Base-by-base conservation (phyloP, 352 stramenopile genomes). In the Phytophthora agathidicida region DNA sequence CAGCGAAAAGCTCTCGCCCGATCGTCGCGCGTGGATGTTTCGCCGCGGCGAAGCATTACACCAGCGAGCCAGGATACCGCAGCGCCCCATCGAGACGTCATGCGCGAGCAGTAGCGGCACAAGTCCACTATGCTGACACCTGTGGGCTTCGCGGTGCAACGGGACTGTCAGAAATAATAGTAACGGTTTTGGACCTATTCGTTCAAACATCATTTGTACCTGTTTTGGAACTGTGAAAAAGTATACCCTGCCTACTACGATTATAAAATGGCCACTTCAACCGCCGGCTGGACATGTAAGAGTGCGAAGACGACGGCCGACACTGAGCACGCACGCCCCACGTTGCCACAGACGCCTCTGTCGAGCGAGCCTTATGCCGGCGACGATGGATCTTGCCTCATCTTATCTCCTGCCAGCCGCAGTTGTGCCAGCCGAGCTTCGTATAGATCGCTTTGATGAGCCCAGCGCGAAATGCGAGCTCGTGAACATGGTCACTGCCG, bases 111-210 rank as follows among this genome's bases (percentile, higher is more conserved):
- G 33, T 57, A 37, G 35, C 16, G 42, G 22, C 33, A 31, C 14
- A 26, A 13, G 33, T 38, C 60, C 54, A 69, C 60, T 65, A 19
- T 69, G 11, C 22, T 65, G 60, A 70, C 54, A 70, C 9, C 39
- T 49, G 60, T 65, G 53, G 60, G 28, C 44, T 47, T 33, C 23
- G n/a, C 10, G 9, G 43, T 55, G 44, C 41, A 63, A 64, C 45
- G 7, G 45, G 7, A 44, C 53, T 65, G 32, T 45, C 24, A 64
- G 11, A 51, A 1, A 2, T 6, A 11, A 64, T 68, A 54, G 17
- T 23, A 42, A 39, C 19, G 23, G 23, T 64, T 48, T 54, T 47
- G 19, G 11, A 39, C 31, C 14, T 19, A 0, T 13, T 31, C 13
- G 5, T 10, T 23, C 9, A 32, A 20, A 32, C n/a, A 33, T 26